These are phyloP conservation scores for Trametes sp. DNA, from an alignment of 1,284 basidiomycete genomes.

Conservation along the genomic window DNA sequence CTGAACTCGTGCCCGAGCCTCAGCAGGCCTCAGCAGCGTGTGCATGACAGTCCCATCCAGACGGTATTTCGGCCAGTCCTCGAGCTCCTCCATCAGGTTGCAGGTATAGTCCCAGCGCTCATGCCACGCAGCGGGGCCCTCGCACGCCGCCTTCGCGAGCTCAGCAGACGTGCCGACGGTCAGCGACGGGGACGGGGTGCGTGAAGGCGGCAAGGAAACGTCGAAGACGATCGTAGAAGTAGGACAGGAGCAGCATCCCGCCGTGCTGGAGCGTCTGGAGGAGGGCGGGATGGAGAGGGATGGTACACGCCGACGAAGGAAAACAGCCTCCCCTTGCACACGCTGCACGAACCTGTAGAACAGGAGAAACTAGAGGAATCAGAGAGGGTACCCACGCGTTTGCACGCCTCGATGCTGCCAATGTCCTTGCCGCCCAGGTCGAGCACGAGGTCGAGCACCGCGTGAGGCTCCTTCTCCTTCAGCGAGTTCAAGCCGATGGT, in stretches of 20 bases:
- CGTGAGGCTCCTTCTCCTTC: slow-evolving; percentile 68
- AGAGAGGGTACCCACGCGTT: slow-evolving; percentile 72
- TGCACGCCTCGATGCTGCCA: slow-evolving; percentile 89
- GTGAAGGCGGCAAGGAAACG: slow-evolving; percentile 71
- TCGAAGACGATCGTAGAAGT: slow-evolving; percentile 94
- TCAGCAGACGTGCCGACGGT: slow-evolving; percentile 69
- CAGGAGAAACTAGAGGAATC: not conserved
- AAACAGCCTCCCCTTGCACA: slow-evolving; percentile 91
- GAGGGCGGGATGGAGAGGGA: slow-evolving; percentile 88
- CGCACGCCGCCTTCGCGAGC: slow-evolving; percentile 78
- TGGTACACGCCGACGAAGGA: slow-evolving; percentile 99
- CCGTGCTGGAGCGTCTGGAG: slow-evolving; percentile 87
- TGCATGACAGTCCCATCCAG: slow-evolving; percentile 97
- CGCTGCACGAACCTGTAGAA: slow-evolving; percentile 49
- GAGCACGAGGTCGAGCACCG: too few species aligned
- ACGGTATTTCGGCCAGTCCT: slow-evolving; percentile 91
- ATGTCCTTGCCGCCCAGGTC: slow-evolving; percentile 90
- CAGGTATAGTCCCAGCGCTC: slow-evolving; percentile 59
- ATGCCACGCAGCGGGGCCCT: slow-evolving; percentile 69
- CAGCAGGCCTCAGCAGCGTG: slow-evolving; percentile 80
- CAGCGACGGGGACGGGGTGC: slow-evolving; percentile 46
- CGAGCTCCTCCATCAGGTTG: slow-evolving; percentile 76
- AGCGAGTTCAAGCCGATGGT: slow-evolving; percentile 70
- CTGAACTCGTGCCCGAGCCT: slow-evolving; percentile 86
- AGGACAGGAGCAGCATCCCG: slow-evolving; percentile 87